Percentiles rank a stretch among this genome's conserved stretches.
These are phyloP conservation scores for Cyberlindnera maclurae DNA, from an alignment of 805 yeast species.

Conservation along the genomic window DNA sequence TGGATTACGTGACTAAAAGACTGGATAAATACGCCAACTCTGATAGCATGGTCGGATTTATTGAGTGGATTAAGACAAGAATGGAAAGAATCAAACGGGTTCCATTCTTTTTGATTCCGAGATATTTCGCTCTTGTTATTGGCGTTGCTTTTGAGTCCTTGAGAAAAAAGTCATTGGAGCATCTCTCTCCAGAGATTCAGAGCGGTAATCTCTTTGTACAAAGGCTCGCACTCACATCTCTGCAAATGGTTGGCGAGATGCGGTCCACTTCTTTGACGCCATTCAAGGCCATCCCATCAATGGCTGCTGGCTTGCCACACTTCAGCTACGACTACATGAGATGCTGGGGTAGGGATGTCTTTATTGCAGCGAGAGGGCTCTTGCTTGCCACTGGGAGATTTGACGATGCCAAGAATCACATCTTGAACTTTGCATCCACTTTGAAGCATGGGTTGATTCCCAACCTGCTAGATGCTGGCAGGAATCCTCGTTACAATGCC, in stretches of 20 bases:
- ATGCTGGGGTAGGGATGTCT: constrained; percentile 98
- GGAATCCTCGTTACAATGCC: constrained; percentile 91
- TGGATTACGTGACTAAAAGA: constrained; percentile 65
- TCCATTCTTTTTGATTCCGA: constrained; percentile 80
- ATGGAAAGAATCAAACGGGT: constrained; percentile 53
- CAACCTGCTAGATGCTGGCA: constrained; percentile 84
- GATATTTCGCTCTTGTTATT: constrained; percentile 76
- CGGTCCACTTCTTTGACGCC: constrained; percentile 74
- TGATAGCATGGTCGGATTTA: constrained; percentile 47
- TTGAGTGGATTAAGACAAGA: constrained; percentile 63
- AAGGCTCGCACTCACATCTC: constrained; percentile 68
- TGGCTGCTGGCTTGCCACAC: constrained; percentile 97
- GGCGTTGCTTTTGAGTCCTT: constrained; percentile 83
- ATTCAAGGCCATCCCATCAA: constrained; percentile 49
- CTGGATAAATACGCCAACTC: constrained; percentile 40
- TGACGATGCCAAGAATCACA: constrained; percentile 75
- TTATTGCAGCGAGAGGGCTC: constrained; percentile 79
- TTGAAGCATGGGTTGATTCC: constrained; percentile 95
- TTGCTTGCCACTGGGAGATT: constrained; percentile 69
- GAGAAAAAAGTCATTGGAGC: constrained; percentile 54
- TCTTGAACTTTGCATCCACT: constrained; percentile 81
- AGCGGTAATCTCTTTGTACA: constrained; percentile 68
- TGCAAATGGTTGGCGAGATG: constrained; percentile 79
- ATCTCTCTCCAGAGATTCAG: constrained; percentile 49
- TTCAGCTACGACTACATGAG: constrained; percentile 88